phyloP scores from a whole-genome alignment of 371 early-diverging fungal genomes.

The Actinomortierella ambigua region DNA sequence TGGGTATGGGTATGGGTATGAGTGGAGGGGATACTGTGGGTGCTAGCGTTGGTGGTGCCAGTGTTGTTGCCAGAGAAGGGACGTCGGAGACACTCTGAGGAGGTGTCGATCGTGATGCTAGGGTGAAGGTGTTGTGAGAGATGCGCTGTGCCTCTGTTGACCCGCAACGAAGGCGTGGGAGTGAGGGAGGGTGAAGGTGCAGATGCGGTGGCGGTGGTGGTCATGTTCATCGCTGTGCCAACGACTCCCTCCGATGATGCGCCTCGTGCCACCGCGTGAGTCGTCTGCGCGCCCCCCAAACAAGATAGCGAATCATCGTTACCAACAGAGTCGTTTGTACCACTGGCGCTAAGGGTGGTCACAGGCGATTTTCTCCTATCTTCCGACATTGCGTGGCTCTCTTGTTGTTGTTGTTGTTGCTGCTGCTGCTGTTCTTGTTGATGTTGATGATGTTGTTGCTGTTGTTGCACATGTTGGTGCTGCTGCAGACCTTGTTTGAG shows the following conservation, averaged over 20 bases:
- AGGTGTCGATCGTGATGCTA: not conserved
- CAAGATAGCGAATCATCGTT: too few species aligned
- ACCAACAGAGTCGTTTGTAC: too few species aligned
- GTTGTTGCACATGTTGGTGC: constrained; percentile 22
- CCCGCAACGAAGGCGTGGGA: constrained; percentile 3
- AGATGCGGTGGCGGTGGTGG: not conserved
- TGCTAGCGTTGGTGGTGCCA: constrained; percentile 1
- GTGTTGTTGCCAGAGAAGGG: not conserved
- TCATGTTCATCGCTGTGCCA: too few species aligned
- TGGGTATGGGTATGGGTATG: constrained; percentile 25
- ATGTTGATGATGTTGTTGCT: constrained; percentile 4
- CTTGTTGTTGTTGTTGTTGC: constrained; percentile 5
- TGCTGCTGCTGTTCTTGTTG: constrained; percentile 5
- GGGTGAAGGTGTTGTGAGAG: not conserved
- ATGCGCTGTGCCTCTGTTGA: not conserved
- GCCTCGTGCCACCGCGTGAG: too few species aligned
- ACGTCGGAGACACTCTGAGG: too few species aligned
- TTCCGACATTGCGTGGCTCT: too few species aligned
- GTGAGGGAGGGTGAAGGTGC: constrained; percentile 7
- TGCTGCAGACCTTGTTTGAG: not conserved
- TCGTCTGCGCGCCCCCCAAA: too few species aligned
- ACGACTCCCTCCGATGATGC: too few species aligned
- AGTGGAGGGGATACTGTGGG: constrained; percentile 2
- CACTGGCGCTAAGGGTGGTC: too few species aligned
- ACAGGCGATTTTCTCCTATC: too few species aligned